Evolutionary conservation across 2,329 filamentous ascomycete genomes (phyloP), one percentile per base, ranked within the genome.

Genomic region (Neoarthrinium moseri): DNA sequence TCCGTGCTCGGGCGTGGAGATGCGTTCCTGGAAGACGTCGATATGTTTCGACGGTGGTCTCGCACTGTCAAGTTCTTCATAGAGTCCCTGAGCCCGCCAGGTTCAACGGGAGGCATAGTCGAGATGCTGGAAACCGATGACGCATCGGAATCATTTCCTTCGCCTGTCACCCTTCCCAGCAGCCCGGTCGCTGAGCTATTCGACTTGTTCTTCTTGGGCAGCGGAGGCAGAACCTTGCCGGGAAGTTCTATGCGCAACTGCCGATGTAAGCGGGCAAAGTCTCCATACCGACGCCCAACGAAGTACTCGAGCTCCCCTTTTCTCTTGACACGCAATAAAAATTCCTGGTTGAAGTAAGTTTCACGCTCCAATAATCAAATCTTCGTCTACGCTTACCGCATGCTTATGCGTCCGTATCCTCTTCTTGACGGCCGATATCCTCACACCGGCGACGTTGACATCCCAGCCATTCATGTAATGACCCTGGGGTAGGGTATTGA

Each of bases 381-480:
- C 7, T 18, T 35, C 20, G 35, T 17, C 11, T 30, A 13, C 21
- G 72, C 84, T 68, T 71, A 90, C 89, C 43, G 94, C 90, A 73
- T 97, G 92, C 57, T 91, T 89, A 65, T 96, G 94, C 59, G 94
- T 84, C 48, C 92, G 78, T 22, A 97, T 83, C 49, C 90, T 95
- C 60, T 91, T 83, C 75, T 92, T 95, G 43, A 91, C 76, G 6
- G 83, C 85, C 2, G 82, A 87, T 21, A 89, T 84, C 51, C 91
- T 81, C 40, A 97, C 94, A 32, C 86, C 91, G 10, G 92, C 89
- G 40, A 99, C 86, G 63, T 99, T 99, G 55, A 96, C 84, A 64
- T 97, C 94, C 94, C 94, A 97, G 23, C 91, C 90, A 63, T 99
- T 92, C 59, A 96, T 88, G 51, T 85, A 87, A 65, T 96, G 87